phyloP scores from a whole-genome alignment of 768 basidiomycete species.

The Lentinus brumalis region DNA sequence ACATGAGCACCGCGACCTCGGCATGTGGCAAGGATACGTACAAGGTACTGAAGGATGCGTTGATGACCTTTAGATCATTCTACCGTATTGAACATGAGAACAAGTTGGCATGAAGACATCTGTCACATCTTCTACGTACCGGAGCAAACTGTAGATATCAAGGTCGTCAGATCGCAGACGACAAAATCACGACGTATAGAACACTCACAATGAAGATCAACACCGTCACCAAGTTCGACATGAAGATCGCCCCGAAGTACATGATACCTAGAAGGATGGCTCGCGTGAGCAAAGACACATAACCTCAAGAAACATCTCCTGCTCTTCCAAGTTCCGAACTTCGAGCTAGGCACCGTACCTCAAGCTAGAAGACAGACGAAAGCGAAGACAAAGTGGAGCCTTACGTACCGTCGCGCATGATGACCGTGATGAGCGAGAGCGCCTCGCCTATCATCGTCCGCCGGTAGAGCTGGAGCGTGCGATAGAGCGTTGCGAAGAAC shows the following conservation, averaged over 20 bases:
- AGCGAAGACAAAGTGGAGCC: not conserved
- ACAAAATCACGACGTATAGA: not conserved
- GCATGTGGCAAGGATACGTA: not conserved
- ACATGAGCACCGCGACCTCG: not conserved
- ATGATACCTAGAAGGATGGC: slow-evolving; percentile 21
- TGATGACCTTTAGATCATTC: slow-evolving; percentile 29
- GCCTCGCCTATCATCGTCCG: slow-evolving; percentile 20
- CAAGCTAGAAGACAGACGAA: not conserved
- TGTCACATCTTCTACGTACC: slow-evolving; percentile 8
- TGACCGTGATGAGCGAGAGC: slow-evolving; percentile 23
- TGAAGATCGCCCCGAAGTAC: slow-evolving; percentile 30
- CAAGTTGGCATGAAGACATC: not conserved
- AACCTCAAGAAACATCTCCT: not conserved
- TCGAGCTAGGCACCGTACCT: not conserved
- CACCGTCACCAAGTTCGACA: slow-evolving; percentile 26
- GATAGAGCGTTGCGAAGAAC: slow-evolving; percentile 28
- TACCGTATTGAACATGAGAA: not conserved
- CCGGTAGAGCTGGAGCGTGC: slow-evolving; percentile 24
- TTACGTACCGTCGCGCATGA: slow-evolving; percentile 29
- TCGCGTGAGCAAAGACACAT: not conserved
- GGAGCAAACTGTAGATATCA: slow-evolving; percentile 8
- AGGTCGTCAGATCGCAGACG: not conserved
- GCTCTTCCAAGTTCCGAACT: not conserved
- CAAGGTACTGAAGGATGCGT: slow-evolving; percentile 32
- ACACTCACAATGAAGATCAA: slow-evolving; percentile 25